phyloP scores from a whole-genome alignment of 2,329 filamentous ascomycete species.

The Xylariaceae sp. region DNA sequence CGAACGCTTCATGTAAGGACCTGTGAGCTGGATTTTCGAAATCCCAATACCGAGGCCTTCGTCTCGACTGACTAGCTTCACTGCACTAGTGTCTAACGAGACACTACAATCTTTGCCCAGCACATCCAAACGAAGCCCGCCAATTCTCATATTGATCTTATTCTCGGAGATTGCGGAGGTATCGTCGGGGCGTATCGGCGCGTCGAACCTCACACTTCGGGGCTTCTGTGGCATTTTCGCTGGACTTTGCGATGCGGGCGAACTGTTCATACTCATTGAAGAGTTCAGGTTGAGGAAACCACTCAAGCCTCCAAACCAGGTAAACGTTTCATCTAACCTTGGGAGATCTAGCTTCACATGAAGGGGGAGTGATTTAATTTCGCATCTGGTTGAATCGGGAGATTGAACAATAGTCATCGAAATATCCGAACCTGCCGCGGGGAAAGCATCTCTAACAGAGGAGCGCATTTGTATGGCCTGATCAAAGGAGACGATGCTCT shows the following conservation, averaged over 20 bases:
- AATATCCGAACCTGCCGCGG: constrained; percentile 55
- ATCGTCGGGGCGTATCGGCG: constrained; percentile 48
- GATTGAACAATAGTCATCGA: constrained; percentile 50
- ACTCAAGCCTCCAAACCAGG: constrained; percentile 86
- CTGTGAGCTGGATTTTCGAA: constrained; percentile 68
- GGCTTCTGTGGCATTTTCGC: constrained; percentile 41
- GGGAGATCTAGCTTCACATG: constrained; percentile 73
- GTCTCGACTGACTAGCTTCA: constrained; percentile 74
- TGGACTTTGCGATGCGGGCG: constrained; percentile 40
- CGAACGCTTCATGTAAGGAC: constrained; percentile 58
- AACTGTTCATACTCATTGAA: constrained; percentile 73
- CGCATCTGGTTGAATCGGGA: constrained; percentile 47
- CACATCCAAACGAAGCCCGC: constrained; percentile 72
- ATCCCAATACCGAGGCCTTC: constrained; percentile 69
- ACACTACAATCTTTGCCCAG: constrained; percentile 73
- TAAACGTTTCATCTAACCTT: constrained; percentile 78
- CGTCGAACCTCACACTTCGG: constrained; percentile 56
- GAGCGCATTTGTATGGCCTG: constrained; percentile 53
- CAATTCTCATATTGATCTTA: constrained; percentile 74
- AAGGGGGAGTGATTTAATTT: constrained; percentile 72
- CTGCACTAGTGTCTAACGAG: constrained; percentile 68
- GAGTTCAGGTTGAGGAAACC: constrained; percentile 84
- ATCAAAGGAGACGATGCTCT: constrained; percentile 62
- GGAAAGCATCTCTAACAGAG: constrained; percentile 56
- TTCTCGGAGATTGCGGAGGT: constrained; percentile 45